Conservation (phyloP, 129 eudicot species). For the Logfia minima region DNA sequence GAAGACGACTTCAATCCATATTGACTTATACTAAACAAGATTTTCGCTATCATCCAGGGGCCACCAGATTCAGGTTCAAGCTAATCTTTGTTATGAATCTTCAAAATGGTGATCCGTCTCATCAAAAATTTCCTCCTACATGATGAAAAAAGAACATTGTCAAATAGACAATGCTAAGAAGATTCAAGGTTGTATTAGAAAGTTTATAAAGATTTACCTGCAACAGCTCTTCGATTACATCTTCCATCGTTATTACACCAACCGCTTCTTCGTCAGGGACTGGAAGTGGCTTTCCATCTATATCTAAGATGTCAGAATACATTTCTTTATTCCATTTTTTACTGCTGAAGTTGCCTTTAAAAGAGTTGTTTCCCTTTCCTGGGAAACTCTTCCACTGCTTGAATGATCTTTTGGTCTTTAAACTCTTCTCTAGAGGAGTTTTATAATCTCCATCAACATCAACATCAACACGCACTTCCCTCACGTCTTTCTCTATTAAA, state of each 20-base stretch:
- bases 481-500: constrained; percentile 29
- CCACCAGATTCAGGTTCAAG: constrained; percentile 25
- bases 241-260: constrained; percentile 95
- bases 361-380: constrained; percentile 59
- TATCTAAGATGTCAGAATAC: constrained; percentile 75
- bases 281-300: constrained; percentile 73
- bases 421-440: constrained; percentile 42
- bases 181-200: neutral
- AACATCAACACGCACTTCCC: constrained; percentile 67
- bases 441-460: constrained; percentile 58
- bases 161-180: neutral
- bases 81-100: constrained; percentile 48
- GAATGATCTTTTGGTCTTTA: constrained; percentile 53
- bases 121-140: constrained; percentile 91
- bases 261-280: constrained; percentile 87
- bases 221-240: constrained; percentile 93
- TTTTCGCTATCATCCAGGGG: constrained; percentile 23
- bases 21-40: constrained; percentile 12
- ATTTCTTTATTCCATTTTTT: constrained; percentile 78
- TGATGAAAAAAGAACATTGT: neutral
- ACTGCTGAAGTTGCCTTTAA: constrained; percentile 50
- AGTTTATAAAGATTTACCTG: constrained; percentile 43
- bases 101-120: constrained; percentile 87
- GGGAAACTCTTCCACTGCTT: constrained; percentile 93
- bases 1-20: neutral